phyloP scores from a whole-genome alignment of 768 basidiomycete genomes.

The Hericium alpestre region DNA sequence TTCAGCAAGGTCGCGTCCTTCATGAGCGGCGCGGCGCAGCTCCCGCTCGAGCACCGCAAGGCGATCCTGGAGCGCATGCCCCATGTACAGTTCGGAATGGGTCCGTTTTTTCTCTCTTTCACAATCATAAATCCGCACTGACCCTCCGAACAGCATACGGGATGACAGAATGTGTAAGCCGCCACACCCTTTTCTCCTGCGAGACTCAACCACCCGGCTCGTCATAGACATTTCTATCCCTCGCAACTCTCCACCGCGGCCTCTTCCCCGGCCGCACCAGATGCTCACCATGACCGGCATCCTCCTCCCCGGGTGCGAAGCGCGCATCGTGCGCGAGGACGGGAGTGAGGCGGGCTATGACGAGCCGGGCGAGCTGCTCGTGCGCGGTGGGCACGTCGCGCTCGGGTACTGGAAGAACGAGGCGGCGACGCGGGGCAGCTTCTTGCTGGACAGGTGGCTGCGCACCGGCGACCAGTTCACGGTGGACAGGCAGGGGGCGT shows the following conservation, averaged over 20 bases:
- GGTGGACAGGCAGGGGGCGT: conserved; percentile 47
- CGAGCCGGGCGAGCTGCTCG: conserved; percentile 59
- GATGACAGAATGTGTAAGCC: conserved; percentile 3
- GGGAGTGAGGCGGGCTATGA: conserved; percentile 40
- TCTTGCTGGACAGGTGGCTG: conserved; percentile 61
- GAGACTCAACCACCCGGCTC: not conserved
- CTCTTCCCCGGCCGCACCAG: not conserved
- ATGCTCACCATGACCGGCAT: conserved; percentile 37
- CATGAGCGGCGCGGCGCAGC: not conserved
- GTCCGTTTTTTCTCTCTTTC: no score
- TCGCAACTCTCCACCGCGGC: not conserved
- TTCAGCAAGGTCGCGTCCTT: not conserved
- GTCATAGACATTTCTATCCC: not conserved
- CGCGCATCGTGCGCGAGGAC: conserved; percentile 47
- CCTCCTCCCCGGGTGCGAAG: conserved; percentile 55
- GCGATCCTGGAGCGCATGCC: not conserved
- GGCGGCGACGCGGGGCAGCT: conserved; percentile 54
- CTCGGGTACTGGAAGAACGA: conserved; percentile 69
- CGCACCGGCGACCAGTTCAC: conserved; percentile 63
- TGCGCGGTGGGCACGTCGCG: conserved; percentile 45
- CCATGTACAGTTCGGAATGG: not conserved
- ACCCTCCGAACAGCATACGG: conserved; percentile 44
- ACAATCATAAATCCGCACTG: not conserved
- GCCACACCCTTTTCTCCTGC: not conserved
- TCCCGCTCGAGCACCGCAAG: not conserved